phyloP scores from a whole-genome alignment of 768 basidiomycete genomes.

The Galerina sulciceps region DNA sequence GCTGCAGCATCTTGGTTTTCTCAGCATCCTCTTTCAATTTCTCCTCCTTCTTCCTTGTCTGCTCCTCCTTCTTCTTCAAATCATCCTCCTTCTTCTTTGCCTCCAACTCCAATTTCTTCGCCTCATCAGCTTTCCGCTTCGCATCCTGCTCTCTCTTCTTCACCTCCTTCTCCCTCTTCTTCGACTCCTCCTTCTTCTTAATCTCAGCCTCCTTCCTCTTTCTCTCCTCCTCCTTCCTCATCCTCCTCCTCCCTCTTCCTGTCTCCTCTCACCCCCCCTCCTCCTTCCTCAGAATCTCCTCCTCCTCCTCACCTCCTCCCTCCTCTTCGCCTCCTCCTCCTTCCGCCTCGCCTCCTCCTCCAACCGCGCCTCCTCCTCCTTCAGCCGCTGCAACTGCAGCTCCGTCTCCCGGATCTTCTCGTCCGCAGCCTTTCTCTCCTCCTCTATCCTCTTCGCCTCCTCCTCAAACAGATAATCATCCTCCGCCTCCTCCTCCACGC shows the following conservation, averaged over 20 bases:
- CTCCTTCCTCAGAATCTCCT: conserved; percentile 23
- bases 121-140: conserved; percentile 20
- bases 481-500: conserved; percentile 1
- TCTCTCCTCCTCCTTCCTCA: conserved; percentile 24
- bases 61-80: conserved; percentile 26
- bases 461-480: conserved; percentile 18
- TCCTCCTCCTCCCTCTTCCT: conserved; percentile 30
- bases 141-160: conserved; percentile 30
- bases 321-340: conserved; percentile 17
- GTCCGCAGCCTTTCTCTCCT: conserved; percentile 14
- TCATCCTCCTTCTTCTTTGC: conserved; percentile 23
- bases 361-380: conserved; percentile 22
- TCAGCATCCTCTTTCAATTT: conserved; percentile 19
- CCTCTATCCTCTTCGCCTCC: conserved; percentile 22
- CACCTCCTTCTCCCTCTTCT: conserved; percentile 29
- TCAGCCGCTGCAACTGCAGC: conserved; percentile 21
- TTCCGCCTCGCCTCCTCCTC: conserved; percentile 18
- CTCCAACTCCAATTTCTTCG: conserved; percentile 26
- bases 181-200: conserved; percentile 28
- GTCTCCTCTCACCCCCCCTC: conserved; percentile 29
- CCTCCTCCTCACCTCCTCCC: conserved; percentile 21
- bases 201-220: conserved; percentile 27
- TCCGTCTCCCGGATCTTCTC: conserved; percentile 18
- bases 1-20: conserved; percentile 33
- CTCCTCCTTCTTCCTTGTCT: conserved; percentile 22